Percentiles rank a stretch among this genome's conserved stretches.
Conservation (phyloP, 306 rosid genomes). For the Cicer arietinum region DNA sequence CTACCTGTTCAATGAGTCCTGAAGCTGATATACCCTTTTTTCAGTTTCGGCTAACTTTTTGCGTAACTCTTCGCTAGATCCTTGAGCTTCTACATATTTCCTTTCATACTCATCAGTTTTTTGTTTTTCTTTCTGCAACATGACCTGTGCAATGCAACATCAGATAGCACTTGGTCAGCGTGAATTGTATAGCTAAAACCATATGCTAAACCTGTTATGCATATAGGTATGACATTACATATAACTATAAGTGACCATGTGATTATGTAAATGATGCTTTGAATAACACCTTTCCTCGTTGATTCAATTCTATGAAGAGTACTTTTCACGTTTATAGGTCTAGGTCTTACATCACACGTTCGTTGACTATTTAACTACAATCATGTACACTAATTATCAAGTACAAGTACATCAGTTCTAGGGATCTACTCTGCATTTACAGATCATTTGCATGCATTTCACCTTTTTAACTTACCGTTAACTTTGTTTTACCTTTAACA, state of each 20-base stretch:
- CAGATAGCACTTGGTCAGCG: constrained; percentile 28
- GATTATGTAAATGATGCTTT: constrained; percentile 32
- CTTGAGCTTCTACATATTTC: constrained; percentile 66
- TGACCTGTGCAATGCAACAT: constrained; percentile 57
- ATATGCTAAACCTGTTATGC: constrained; percentile 27
- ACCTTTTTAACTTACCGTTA: constrained; percentile 16
- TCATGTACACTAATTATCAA: constrained; percentile 21
- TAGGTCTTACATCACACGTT: constrained; percentile 34
- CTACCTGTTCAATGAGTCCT: constrained; percentile 90
- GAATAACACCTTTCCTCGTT: constrained; percentile 30
- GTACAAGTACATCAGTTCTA: neutral
- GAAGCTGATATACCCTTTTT: constrained; percentile 79
- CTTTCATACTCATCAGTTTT: constrained; percentile 76
- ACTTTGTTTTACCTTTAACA: neutral
- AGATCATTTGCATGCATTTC: constrained; percentile 25
- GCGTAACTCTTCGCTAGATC: constrained; percentile 62
- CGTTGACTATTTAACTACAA: constrained; percentile 27
- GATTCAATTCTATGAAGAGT: constrained; percentile 27
- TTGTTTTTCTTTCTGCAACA: constrained; percentile 67
- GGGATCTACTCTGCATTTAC: constrained; percentile 18
- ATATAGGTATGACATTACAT: constrained; percentile 9
- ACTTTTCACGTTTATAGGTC: constrained; percentile 37
- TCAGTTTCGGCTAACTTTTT: constrained; percentile 73
- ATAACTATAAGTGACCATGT: constrained; percentile 23
- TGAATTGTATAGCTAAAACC: constrained; percentile 34